These are phyloP conservation scores for Dioszegia crocea DNA, from an alignment of 768 basidiomycete genomes.

Conservation along the genomic window DNA sequence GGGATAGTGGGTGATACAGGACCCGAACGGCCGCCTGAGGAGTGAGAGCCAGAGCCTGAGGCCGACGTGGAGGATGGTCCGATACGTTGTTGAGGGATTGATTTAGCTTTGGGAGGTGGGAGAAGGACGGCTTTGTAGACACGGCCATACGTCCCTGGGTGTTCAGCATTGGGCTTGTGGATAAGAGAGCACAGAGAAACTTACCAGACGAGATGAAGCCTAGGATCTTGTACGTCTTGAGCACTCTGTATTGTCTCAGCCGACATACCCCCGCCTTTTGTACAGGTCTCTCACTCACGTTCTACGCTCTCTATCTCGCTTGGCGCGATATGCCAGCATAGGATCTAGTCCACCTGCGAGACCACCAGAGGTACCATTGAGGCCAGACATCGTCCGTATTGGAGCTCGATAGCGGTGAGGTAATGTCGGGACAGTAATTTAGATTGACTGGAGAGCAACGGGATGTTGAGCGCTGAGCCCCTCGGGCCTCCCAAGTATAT, in stretches of 20 bases:
- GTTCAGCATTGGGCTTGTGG: neutral
- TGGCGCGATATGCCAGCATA: conserved; percentile 78
- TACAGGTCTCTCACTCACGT: conserved; percentile 27
- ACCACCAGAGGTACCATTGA: neutral
- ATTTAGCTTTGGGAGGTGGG: conserved; percentile 20
- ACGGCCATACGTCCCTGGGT: conserved; percentile 73
- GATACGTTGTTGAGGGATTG: conserved; percentile 18
- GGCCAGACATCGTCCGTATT: neutral
- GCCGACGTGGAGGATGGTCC: conserved; percentile 11
- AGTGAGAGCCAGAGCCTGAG: too few relatives aligned
- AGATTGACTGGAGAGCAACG: too few relatives aligned
- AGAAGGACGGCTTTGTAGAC: conserved; percentile 82
- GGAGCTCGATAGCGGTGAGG: neutral
- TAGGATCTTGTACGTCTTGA: conserved; percentile 80
- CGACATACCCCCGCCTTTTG: too few relatives aligned
- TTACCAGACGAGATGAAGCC: conserved; percentile 94
- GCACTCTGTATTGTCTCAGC: too few relatives aligned
- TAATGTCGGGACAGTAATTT: too few relatives aligned
- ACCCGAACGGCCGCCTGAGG: neutral
- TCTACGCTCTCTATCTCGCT: conserved; percentile 65
- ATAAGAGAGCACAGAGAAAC: neutral
- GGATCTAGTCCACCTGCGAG: conserved; percentile 56
- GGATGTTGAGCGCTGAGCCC: too few relatives aligned
- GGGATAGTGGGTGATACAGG: conserved; percentile 4
- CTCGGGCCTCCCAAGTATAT: too few relatives aligned